Conservation (phyloP, 805 yeast genomes). For the Torulaspora gathmanii region DNA sequence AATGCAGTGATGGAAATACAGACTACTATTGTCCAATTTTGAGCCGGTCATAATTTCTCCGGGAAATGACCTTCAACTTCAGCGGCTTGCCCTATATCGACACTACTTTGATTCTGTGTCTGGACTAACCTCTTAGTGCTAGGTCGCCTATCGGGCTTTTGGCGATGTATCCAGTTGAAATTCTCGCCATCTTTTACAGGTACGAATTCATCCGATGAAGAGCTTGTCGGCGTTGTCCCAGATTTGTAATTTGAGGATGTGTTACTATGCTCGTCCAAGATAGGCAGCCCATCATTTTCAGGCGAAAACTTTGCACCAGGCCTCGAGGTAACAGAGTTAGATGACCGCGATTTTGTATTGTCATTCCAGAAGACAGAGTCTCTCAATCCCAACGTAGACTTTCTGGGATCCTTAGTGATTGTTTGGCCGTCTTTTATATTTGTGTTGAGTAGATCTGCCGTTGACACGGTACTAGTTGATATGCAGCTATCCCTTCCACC, state of each 20-base stretch:
- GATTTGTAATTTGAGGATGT: conserved; percentile 10
- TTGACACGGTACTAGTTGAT: conserved; percentile 78
- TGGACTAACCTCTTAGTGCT: conserved; percentile 38
- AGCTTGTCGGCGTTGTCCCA: conserved; percentile 17
- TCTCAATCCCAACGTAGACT: conserved; percentile 39
- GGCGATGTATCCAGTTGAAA: conserved; percentile 31
- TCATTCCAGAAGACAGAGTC: conserved; percentile 40
- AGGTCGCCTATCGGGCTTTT: conserved; percentile 26
- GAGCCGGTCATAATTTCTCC: conserved; percentile 24
- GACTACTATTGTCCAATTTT: conserved; percentile 5
- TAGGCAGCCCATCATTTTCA: conserved; percentile 10
- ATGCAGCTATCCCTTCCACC: conserved; percentile 54
- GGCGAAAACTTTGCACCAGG: conserved; percentile 4
- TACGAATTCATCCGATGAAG: conserved; percentile 32
- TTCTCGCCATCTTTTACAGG: conserved; percentile 35
- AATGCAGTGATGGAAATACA: not conserved
- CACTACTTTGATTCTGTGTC: conserved; percentile 35
- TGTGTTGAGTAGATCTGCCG: conserved; percentile 76
- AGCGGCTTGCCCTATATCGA: conserved; percentile 32
- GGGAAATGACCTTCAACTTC: conserved; percentile 34
- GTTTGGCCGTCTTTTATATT: conserved; percentile 61
- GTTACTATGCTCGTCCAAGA: conserved; percentile 15
- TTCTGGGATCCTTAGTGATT: conserved; percentile 42
- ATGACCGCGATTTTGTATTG: conserved; percentile 5
- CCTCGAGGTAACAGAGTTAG: not conserved